Evolutionary conservation across 306 rosid species (phyloP), one percentile per base, ranked within the genome.

Genomic region (Vigna reflexopilosa): DNA sequence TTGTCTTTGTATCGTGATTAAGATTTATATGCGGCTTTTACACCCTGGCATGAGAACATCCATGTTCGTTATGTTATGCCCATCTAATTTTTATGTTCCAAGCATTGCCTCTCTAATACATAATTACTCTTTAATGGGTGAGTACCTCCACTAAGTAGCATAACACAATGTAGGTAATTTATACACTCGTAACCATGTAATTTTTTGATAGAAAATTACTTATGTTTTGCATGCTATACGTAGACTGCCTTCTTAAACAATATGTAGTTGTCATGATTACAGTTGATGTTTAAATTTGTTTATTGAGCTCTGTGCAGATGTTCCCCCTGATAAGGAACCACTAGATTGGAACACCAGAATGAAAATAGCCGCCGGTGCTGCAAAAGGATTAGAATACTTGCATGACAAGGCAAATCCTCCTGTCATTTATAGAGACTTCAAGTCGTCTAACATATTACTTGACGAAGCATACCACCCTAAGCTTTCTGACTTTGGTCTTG

Each of bases 401-500:
- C 98, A 93, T 83, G 98, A 93, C 89, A 85, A 88, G 83, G 98
- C 96, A 81, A 93, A 84, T 81, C 98, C 98, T 28, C 98, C 96
- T 0, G 98, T 93, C 66, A 93, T 93, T 58, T 93, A 93, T 84
- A 85, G 98, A 83, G 98, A 93, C 73, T 93, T 93, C 88, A 93
- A 93, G 77, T 93, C 98, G 59, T 93, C 98, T 45, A 93, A 93
- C 75, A 93, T 93, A 81, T 93, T 93, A 83, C 82, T 93, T 65
- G 96, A 91, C 7, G 96, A 93, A 85, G 96, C 88, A 74, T 93
- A 63, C 79, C 94, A 88, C 44, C 98, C 98, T 28, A 93, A 88
- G 83, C 98, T 93, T 82, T 93, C 98, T 77, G 98, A 93, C 84
- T 93, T 93, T 76, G 98, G 98, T 72, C 98, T 93, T 62, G 98